Percentiles rank a stretch among this genome's conserved stretches.
phyloP scores from a whole-genome alignment of 2,329 filamentous ascomycete genomes.

The Nemania sp. region DNA sequence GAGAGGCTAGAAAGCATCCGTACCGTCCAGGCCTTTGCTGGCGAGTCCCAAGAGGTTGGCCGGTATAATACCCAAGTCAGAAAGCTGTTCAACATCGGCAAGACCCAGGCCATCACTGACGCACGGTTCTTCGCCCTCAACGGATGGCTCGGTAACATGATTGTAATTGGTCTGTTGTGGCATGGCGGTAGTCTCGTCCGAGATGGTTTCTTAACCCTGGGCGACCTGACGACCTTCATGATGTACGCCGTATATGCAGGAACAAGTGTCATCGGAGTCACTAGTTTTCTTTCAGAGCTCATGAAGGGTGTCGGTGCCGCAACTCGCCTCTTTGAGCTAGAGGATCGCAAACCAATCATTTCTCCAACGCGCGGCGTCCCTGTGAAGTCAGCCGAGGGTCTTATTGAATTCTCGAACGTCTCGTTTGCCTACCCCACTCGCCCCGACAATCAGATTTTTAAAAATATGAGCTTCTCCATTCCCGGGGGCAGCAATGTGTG shows the following conservation, averaged over 20 bases:
- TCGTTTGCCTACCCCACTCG: conserved; percentile 91
- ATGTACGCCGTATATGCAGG: conserved; percentile 93
- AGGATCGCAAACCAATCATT: conserved; percentile 86
- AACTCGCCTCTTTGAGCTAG: conserved; percentile 92
- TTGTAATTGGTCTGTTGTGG: conserved; percentile 86
- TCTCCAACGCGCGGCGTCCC: conserved; percentile 81
- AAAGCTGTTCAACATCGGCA: conserved; percentile 88
- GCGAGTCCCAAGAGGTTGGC: conserved; percentile 85
- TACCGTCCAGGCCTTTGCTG: conserved; percentile 94
- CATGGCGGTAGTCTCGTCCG: conserved; percentile 91
- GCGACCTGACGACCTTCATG: conserved; percentile 93
- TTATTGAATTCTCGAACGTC: conserved; percentile 86
- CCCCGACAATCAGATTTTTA: conserved; percentile 90
- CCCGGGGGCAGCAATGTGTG: conserved; percentile 93
- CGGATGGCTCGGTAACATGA: conserved; percentile 94
- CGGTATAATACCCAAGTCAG: conserved; percentile 92
- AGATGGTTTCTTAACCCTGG: conserved; percentile 81
- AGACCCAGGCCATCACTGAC: conserved; percentile 82
- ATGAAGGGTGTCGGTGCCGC: conserved; percentile 99
- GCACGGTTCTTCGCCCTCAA: conserved; percentile 88
- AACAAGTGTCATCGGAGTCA: conserved; percentile 90
- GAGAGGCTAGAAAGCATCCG: conserved; percentile 96
- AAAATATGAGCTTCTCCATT: conserved; percentile 85
- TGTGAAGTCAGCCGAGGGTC: conserved; percentile 82
- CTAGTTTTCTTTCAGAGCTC: conserved; percentile 94